Conservation (phyloP, 2,329 filamentous ascomycete species). For the Scleromitrula shiraiana region DNA sequence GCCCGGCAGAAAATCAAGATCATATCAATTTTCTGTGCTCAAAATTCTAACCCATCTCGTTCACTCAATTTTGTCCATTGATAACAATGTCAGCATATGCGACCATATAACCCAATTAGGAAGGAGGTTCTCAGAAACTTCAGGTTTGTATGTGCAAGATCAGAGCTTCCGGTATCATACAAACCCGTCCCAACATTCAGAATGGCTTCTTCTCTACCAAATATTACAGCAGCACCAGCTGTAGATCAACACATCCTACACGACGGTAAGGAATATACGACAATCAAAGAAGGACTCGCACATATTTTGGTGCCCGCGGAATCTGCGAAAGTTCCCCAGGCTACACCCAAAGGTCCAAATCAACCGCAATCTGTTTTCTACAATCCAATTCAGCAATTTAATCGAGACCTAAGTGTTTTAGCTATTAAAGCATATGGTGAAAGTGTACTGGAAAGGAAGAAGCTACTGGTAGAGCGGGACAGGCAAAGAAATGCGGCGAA, state of each 20-base stretch:
- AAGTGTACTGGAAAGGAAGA: constrained; percentile 45
- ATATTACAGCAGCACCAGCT: constrained; percentile 27
- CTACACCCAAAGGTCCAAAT: constrained; percentile 42
- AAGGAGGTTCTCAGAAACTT: neutral
- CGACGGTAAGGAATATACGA: constrained; percentile 46
- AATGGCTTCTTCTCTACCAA: constrained; percentile 4
- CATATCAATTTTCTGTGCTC: too few species aligned
- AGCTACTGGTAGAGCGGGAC: constrained; percentile 36
- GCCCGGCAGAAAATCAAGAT: too few species aligned
- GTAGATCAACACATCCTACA: constrained; percentile 32
- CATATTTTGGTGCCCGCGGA: constrained; percentile 55
- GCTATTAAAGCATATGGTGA: constrained; percentile 86
- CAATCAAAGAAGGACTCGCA: constrained; percentile 59
- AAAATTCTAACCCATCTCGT: too few species aligned
- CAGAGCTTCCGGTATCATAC: neutral
- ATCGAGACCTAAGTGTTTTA: constrained; percentile 87
- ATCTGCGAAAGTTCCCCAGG: constrained; percentile 39
- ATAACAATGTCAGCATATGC: neutral
- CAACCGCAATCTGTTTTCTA: constrained; percentile 83
- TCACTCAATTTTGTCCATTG: too few species aligned
- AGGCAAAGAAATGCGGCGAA: constrained; percentile 29
- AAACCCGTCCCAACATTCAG: neutral
- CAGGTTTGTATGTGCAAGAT: neutral
- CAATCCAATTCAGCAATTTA: constrained; percentile 98
- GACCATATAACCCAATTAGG: neutral